These are phyloP conservation scores for Lagerstroemia speciosa DNA, from an alignment of 345 rosid species.

Conservation along the genomic window DNA sequence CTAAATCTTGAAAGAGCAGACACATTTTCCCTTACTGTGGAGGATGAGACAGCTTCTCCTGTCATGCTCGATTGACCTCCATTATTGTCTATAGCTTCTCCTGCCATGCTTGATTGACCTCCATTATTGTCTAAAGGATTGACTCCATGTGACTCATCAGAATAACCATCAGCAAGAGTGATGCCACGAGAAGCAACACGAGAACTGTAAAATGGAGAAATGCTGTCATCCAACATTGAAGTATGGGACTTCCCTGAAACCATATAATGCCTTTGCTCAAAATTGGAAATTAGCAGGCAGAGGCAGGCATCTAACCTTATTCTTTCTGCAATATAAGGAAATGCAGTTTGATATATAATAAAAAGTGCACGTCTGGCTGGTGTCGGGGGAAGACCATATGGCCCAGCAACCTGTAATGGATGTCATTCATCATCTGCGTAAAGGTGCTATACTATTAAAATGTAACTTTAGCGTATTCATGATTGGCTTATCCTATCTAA, in stretches of 20 bases:
- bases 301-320: conserved; percentile 41
- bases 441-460: neutral
- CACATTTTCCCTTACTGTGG: conserved; percentile 29
- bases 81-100: conserved; percentile 23
- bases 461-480: neutral
- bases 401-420: conserved; percentile 59
- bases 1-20: conserved; percentile 45
- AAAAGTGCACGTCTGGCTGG: conserved; percentile 90
- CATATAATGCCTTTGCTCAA: neutral
- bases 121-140: conserved; percentile 23
- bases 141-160: conserved; percentile 34
- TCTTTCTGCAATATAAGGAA: conserved; percentile 83
- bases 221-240: neutral
- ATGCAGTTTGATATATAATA: conserved; percentile 67
- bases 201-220: conserved; percentile 33
- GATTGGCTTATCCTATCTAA: neutral
- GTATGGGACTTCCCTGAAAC: neutral
- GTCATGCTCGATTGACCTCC: conserved; percentile 22
- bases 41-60: conserved; percentile 29
- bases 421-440: neutral
- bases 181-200: conserved; percentile 66
- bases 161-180: conserved; percentile 44
- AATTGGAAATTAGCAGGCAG: neutral
- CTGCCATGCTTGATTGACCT: conserved; percentile 24
- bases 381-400: conserved; percentile 77